These are phyloP conservation scores for Leptographium flavum DNA, from an alignment of 2,329 filamentous ascomycete species.

Conservation along the genomic window DNA sequence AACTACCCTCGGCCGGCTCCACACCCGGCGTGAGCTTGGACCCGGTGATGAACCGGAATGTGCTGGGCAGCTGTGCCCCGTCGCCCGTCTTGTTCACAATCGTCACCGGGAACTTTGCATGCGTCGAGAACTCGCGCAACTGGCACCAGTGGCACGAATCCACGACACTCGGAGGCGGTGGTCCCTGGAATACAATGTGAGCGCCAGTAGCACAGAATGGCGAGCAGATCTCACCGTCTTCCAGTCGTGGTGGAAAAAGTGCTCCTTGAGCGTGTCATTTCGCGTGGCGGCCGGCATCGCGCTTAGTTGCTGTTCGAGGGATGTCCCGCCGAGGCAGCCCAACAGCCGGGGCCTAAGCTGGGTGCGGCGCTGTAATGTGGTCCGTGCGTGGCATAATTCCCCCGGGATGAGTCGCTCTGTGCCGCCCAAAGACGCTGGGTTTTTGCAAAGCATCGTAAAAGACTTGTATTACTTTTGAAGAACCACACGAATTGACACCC, in stretches of 20 bases:
- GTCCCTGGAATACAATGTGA: slow-evolving; percentile 4
- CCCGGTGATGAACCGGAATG: slow-evolving; percentile 55
- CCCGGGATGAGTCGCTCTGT: too few relatives aligned
- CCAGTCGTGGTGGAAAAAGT: slow-evolving; percentile 12
- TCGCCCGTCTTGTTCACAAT: slow-evolving; percentile 50
- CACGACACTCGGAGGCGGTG: slow-evolving; percentile 11
- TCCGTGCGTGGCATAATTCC: too few relatives aligned
- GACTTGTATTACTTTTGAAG: too few relatives aligned
- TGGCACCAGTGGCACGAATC: slow-evolving; percentile 47
- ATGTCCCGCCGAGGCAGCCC: too few relatives aligned
- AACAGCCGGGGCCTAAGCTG: too few relatives aligned
- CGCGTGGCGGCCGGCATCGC: too few relatives aligned
- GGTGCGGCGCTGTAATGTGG: too few relatives aligned
- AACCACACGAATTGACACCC: too few relatives aligned
- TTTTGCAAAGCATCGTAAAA: too few relatives aligned
- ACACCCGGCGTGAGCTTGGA: slow-evolving; percentile 48
- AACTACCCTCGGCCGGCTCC: slow-evolving; percentile 40
- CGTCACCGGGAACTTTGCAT: slow-evolving; percentile 37
- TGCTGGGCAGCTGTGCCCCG: slow-evolving; percentile 34
- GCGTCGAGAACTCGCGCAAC: slow-evolving; percentile 37
- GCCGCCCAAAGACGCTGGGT: too few relatives aligned
- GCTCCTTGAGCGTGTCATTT: not conserved
- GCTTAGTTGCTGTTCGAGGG: too few relatives aligned
- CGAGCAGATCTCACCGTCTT: slow-evolving; percentile 4
- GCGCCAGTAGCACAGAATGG: not conserved